A percentile compares a stretch with the other conserved stretches of the same genome.
Evolutionary conservation across 352 stramenopile species (phyloP).

Genomic region (Phytopythium montanum): DNA sequence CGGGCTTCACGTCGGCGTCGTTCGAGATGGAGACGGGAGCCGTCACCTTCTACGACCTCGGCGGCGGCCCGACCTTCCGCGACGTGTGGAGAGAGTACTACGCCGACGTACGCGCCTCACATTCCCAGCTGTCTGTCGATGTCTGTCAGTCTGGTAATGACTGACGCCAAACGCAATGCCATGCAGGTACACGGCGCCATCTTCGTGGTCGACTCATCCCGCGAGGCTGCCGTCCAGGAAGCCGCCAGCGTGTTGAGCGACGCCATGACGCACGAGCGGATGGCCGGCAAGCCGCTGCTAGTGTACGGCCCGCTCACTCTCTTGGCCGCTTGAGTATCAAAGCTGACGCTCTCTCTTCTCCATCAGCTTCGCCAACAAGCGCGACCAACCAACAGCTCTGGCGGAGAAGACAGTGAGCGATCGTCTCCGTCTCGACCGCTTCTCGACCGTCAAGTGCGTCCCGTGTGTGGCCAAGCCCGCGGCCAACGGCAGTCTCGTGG

Average conservation of each 20-base stretch:
- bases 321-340: neutral
- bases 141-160: neutral
- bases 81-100: conserved; percentile 84
- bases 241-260: conserved; percentile 43
- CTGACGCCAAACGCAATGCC: conserved; percentile 3
- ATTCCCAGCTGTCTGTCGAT: neutral
- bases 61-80: conserved; percentile 70
- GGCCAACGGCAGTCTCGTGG: conserved; percentile 40
- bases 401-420: conserved; percentile 32
- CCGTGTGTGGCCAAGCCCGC: conserved; percentile 61
- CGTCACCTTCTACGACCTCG: conserved; percentile 80
- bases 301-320: conserved; percentile 30
- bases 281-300: conserved; percentile 62
- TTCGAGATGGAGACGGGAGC: conserved; percentile 71
- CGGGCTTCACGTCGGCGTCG: conserved; percentile 66
- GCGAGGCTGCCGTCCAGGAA: conserved; percentile 38
- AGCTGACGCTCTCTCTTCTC: neutral
- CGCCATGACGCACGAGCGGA: conserved; percentile 49
- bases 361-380: conserved; percentile 78
- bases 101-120: conserved; percentile 46
- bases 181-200: conserved; percentile 61
- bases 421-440: conserved; percentile 35
- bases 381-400: conserved; percentile 39
- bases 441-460: conserved; percentile 36
- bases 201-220: conserved; percentile 72